phyloP scores from a whole-genome alignment of 1,284 basidiomycete species.

The Marasmius fiardii region DNA sequence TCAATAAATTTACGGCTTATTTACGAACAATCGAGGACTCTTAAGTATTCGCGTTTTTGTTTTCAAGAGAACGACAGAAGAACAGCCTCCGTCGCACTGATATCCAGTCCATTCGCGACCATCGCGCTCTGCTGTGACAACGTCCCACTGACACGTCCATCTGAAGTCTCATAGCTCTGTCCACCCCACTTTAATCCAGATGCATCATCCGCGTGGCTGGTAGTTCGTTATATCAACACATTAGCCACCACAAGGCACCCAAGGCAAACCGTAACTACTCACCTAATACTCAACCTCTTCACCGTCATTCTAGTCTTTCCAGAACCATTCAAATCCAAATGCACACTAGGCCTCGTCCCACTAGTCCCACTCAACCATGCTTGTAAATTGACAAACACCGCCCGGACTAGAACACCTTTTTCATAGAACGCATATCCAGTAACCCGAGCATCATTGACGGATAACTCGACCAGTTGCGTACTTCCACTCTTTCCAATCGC shows the following conservation, averaged over 20 bases:
- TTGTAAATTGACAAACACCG: conserved; percentile 55
- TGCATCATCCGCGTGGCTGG: conserved; percentile 53
- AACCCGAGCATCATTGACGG: conserved; percentile 43
- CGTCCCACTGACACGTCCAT: conserved; percentile 43
- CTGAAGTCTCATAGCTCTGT: conserved; percentile 57
- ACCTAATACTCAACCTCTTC: conserved; percentile 46
- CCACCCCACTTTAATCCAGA: conserved; percentile 60
- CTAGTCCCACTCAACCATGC: conserved; percentile 42
- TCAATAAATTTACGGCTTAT: too few species aligned
- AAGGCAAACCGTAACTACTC: conserved; percentile 18
- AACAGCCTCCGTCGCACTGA: neutral
- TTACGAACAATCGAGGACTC: too few species aligned
- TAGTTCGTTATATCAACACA: neutral
- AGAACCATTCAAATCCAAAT: conserved; percentile 36
- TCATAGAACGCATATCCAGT: conserved; percentile 66
- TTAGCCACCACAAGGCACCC: neutral
- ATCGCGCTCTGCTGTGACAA: neutral
- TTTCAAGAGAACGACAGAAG: neutral
- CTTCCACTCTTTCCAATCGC: conserved; percentile 31
- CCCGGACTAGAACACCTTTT: conserved; percentile 37
- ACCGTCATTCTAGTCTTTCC: conserved; percentile 28
- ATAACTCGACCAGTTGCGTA: conserved; percentile 49
- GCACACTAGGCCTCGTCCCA: conserved; percentile 33
- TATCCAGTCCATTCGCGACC: neutral
- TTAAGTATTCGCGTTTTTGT: too few species aligned